Conservation (phyloP, 2,329 filamentous ascomycete genomes). For the Fusarium torreyae region DNA sequence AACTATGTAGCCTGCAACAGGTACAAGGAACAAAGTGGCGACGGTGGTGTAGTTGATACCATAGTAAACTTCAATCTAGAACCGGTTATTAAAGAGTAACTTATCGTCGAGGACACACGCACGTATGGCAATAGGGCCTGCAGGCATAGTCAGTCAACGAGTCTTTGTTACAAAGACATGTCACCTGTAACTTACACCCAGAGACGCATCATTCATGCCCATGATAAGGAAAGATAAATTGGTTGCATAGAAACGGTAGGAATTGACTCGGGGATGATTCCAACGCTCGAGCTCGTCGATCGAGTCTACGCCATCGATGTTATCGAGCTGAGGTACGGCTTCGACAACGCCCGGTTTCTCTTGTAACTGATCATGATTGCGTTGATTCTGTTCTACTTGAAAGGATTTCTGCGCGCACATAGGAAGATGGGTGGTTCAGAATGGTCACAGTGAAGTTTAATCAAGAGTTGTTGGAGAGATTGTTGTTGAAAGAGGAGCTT, state of each 20-base stretch:
- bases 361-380: conserved; percentile 20
- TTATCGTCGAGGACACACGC: conserved; percentile 41
- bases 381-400: conserved; percentile 8
- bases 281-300: conserved; percentile 64
- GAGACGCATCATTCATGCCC: conserved; percentile 78
- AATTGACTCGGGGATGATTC: conserved; percentile 74
- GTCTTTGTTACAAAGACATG: neutral
- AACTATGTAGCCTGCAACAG: conserved; percentile 74
- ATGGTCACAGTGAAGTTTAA: too few species aligned
- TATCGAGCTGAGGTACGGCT: conserved; percentile 16
- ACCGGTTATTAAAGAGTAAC: neutral
- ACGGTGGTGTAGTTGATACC: conserved; percentile 72
- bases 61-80: conserved; percentile 66
- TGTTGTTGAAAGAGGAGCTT: neutral
- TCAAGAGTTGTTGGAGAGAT: neutral
- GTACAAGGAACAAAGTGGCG: conserved; percentile 77
- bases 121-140: conserved; percentile 66
- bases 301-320: conserved; percentile 19
- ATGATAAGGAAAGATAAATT: conserved; percentile 75
- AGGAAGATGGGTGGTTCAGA: neutral
- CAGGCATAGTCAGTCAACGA: conserved; percentile 33
- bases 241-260: conserved; percentile 70
- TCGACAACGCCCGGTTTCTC: conserved; percentile 19
- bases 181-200: conserved; percentile 65
- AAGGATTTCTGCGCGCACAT: conserved; percentile 2